Conservation (phyloP, 352 stramenopile species). For the Phytophthora constricta region DNA sequence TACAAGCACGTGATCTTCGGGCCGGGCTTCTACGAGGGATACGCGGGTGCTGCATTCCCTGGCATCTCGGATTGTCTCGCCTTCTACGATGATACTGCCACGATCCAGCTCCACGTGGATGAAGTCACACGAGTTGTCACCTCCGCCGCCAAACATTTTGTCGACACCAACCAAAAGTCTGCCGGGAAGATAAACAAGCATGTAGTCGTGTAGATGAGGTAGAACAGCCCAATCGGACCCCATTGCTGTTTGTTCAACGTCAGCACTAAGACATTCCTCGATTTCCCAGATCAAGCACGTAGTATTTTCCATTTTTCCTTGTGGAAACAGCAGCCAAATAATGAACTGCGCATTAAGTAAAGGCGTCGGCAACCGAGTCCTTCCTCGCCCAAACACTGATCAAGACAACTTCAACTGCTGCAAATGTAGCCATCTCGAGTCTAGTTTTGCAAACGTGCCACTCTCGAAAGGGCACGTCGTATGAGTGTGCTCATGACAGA, state of each 20-base stretch:
- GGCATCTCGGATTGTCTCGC: constrained; percentile 44
- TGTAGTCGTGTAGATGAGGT: too few species aligned
- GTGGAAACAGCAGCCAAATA: too few species aligned
- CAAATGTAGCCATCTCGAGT: too few species aligned
- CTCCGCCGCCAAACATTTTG: constrained; percentile 23
- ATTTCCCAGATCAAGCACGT: too few species aligned
- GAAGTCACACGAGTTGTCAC: constrained; percentile 37
- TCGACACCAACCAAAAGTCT: background rate
- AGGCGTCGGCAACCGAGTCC: background rate
- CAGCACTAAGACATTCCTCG: too few species aligned
- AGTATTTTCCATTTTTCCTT: too few species aligned
- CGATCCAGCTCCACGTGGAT: constrained; percentile 42
- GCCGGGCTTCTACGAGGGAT: constrained; percentile 25
- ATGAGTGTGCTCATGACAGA: constrained; percentile 1
- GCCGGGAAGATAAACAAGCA: background rate
- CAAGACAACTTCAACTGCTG: background rate
- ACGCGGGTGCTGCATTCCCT: constrained; percentile 42
- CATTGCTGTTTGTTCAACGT: too few species aligned
- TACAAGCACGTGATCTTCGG: constrained; percentile 43
- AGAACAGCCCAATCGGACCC: too few species aligned
- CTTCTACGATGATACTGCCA: constrained; percentile 39
- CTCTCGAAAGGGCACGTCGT: too few species aligned
- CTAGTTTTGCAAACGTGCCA: too few species aligned
- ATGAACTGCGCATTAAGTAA: background rate
- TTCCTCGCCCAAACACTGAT: background rate